Percentiles rank a stretch among this genome's conserved stretches.
phyloP scores from a whole-genome alignment of 805 yeast species.

The Ogataea corticis region DNA sequence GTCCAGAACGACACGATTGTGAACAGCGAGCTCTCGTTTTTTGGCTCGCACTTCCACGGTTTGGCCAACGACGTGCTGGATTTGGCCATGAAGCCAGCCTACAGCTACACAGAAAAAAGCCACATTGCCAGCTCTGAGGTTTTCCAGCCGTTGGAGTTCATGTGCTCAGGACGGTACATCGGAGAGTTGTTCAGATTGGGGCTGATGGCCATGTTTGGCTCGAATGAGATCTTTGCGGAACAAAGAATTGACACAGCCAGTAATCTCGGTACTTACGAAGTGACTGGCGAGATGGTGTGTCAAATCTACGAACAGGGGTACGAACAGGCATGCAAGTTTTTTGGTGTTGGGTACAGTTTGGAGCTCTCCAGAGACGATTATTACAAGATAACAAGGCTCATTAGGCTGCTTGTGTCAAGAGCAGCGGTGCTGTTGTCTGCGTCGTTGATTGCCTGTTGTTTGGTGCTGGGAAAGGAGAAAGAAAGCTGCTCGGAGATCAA shows the following conservation, averaged over 20 bases:
- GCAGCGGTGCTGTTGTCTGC: conserved; percentile 45
- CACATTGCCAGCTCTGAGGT: conserved; percentile 6
- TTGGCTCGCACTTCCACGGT: conserved; percentile 42
- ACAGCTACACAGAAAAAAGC: neutral
- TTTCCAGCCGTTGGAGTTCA: conserved; percentile 57
- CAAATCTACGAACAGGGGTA: conserved; percentile 34
- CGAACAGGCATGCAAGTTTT: conserved; percentile 2
- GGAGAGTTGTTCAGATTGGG: conserved; percentile 53
- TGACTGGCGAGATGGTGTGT: conserved; percentile 44
- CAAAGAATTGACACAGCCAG: conserved; percentile 1
- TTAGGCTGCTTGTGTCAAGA: conserved; percentile 42
- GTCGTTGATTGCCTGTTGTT: conserved; percentile 40
- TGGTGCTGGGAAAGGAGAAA: conserved; percentile 26
- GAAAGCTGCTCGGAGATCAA: conserved; percentile 21
- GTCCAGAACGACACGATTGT: conserved; percentile 31
- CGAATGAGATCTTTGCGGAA: conserved; percentile 12
- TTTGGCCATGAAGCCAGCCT: conserved; percentile 34
- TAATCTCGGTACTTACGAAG: conserved; percentile 1
- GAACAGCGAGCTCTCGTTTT: conserved; percentile 58
- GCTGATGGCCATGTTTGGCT: conserved; percentile 36
- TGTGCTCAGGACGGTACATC: conserved; percentile 57
- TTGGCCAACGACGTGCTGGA: conserved; percentile 42
- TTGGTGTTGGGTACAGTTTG: conserved; percentile 2
- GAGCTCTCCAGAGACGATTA: conserved; percentile 9
- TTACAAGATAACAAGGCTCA: conserved; percentile 21